Evolutionary conservation across 2,329 filamentous ascomycete genomes (phyloP), one percentile per base, ranked within the genome.

Genomic region (Mariannaea elegans): DNA sequence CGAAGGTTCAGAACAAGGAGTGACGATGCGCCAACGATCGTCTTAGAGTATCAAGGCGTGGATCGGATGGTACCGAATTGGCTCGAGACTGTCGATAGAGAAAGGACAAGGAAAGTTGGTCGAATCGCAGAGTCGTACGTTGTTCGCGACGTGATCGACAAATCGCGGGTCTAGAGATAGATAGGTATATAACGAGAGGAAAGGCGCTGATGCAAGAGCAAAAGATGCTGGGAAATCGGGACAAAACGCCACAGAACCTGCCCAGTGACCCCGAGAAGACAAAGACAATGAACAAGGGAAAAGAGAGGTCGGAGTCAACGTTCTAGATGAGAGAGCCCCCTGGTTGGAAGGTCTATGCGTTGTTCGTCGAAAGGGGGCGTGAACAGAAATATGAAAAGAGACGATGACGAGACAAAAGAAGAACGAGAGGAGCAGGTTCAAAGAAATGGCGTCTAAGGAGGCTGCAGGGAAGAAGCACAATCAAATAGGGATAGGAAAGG

Each of bases 161-260:
- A 36, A 44, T 14, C 45, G 56, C 21, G 39, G 34, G 38, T 32
- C 13, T 48, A 14, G 32, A 48, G 38, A 29, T 52, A 34, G 45
- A 39, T 14, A 18, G 13, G 14, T 4, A 36, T 18, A 7, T 12
- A 24, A 44, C 13, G 41, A 44, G 21, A 29, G 42, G 23, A 5
- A 36, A 18, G 23, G 24, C 19, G 47, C 51, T 54, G 47, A 42
- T 59, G 41, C 56, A 61, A 51, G 51, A 36, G 38, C 29, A 34
- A 58, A 32, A 32, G 42, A 41, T 47, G 55, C 14, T 45, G 23
- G 38, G 52, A 42, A 31, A 57, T 50, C 61, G 55, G 47, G 59
- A n/a, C 56, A 44, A 39, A 46, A 41, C 48, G 63, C 62, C 67
- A 60, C 55, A 48, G 50, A 34, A 50, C 42, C 51, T 39, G 38